These are phyloP conservation scores for Aspergillus indologenus DNA, from an alignment of 495 filamentous ascomycete species.

Conservation along the genomic window DNA sequence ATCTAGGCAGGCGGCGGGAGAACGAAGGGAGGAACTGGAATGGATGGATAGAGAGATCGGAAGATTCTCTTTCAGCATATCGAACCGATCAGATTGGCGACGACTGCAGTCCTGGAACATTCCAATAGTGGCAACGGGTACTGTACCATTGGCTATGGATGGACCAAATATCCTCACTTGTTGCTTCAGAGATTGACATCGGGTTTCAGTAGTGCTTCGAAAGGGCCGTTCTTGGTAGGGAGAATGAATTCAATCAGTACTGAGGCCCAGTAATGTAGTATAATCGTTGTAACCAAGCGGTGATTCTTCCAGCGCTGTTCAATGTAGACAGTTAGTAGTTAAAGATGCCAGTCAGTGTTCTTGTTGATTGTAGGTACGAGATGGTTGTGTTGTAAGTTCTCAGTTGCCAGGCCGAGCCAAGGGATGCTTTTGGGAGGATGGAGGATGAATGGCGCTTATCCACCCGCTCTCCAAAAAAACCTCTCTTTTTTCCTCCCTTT, in stretches of 20 bases:
- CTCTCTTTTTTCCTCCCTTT: not conserved
- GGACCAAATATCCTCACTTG: not conserved
- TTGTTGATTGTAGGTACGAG: too few species aligned
- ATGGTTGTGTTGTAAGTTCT: too few species aligned
- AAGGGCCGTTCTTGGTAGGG: not conserved
- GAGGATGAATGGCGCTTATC: not conserved
- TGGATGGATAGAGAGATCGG: not conserved
- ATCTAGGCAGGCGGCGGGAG: not conserved
- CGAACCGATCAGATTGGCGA: not conserved
- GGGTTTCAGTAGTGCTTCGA: not conserved
- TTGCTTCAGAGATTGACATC: not conserved
- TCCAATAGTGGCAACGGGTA: slow-evolving; percentile 1
- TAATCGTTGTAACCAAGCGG: too few species aligned
- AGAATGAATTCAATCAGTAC: too few species aligned
- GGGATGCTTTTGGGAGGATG: too few species aligned
- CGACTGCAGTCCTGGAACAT: not conserved
- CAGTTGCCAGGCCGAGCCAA: too few species aligned
- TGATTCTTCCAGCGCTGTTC: too few species aligned
- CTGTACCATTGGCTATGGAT: slow-evolving; percentile 6
- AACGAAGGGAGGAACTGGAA: not conserved
- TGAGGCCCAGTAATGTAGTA: too few species aligned
- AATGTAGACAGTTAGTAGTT: too few species aligned
- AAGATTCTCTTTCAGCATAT: not conserved
- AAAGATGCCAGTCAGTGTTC: too few species aligned
- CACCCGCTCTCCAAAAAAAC: not conserved